These are phyloP conservation scores for Acanthamoeba rhysodes DNA, from an alignment of 208 protist genomes.

Conservation along the genomic window DNA sequence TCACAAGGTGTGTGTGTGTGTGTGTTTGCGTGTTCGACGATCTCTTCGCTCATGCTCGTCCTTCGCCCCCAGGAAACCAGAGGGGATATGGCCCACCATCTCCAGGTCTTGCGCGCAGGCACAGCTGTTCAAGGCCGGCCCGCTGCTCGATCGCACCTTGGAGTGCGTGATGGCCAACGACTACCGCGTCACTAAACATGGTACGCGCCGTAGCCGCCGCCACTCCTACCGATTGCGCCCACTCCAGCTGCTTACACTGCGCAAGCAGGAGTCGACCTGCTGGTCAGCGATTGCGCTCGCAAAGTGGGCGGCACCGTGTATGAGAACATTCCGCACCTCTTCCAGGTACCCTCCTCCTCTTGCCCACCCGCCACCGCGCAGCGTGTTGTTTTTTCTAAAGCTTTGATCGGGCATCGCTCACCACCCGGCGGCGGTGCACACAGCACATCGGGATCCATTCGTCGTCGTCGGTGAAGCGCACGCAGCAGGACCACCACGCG, in stretches of 20 bases:
- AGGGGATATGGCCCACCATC: neutral
- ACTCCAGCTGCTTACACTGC: neutral
- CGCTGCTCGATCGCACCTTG: neutral
- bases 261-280: neutral
- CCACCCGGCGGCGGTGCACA: too few species aligned
- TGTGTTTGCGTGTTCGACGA: too few species aligned
- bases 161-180: neutral
- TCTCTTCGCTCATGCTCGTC: too few species aligned
- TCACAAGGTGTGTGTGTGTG: neutral
- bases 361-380: neutral
- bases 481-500: neutral
- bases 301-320: neutral
- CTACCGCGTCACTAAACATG: neutral
- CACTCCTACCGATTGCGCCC: neutral
- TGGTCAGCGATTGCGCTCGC: neutral
- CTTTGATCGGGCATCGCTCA: too few species aligned
- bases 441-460: slow-evolving; percentile 57
- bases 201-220: neutral
- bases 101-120: neutral
- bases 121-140: neutral
- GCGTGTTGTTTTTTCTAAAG: too few species aligned
- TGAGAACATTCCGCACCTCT: slow-evolving; percentile 20
- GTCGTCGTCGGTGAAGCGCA: neutral
- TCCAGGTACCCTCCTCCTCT: neutral
- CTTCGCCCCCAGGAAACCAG: neutral